Conservation (phyloP, 140 eudicot species). For the Cichorium intybus region DNA sequence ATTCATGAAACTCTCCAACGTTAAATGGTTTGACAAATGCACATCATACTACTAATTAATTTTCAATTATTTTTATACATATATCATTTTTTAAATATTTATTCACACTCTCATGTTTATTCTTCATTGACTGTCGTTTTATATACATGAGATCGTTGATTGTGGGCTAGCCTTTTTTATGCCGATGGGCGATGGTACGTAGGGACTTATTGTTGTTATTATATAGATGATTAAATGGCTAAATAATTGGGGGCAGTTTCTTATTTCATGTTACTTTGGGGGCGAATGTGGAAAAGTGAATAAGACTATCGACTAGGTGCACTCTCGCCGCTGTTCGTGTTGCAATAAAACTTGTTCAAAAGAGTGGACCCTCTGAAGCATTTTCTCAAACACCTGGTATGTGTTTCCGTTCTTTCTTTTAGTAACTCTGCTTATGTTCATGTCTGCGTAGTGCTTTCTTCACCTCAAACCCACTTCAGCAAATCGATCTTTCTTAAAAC, state of each 20-base stretch:
- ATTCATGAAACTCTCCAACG: too few species aligned
- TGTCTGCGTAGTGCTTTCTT: constrained; percentile 15
- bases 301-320: neutral
- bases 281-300: neutral
- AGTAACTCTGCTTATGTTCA: constrained; percentile 12
- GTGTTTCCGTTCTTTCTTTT: neutral
- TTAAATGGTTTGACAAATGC: too few species aligned
- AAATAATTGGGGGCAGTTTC: neutral
- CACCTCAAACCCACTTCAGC: neutral
- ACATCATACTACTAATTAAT: too few species aligned
- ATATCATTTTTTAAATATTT: too few species aligned
- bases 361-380: neutral
- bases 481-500: neutral
- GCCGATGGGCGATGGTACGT: too few species aligned
- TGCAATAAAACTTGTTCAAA: neutral
- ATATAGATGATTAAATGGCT: too few species aligned
- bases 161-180: too few species aligned
- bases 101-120: too few species aligned
- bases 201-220: too few species aligned
- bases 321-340: neutral
- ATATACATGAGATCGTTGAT: too few species aligned
- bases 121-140: too few species aligned
- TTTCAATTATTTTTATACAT: too few species aligned
- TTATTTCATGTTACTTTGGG: neutral
- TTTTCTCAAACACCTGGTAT: constrained; percentile 24